These are phyloP conservation scores for Leccinum angustisporum DNA, from an alignment of 1,284 basidiomycete species.

Conservation along the genomic window DNA sequence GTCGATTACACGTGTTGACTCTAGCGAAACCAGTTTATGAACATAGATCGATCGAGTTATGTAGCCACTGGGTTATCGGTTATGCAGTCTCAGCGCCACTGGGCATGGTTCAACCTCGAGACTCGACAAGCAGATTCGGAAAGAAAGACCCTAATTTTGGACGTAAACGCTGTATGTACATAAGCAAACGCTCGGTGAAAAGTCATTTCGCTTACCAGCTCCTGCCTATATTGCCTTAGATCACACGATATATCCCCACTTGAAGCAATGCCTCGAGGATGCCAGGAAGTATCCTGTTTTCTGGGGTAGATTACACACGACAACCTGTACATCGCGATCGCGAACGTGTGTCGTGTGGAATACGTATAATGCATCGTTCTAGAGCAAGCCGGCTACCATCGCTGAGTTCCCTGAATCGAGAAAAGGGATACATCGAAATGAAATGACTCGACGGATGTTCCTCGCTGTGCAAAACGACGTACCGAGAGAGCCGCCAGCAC, in stretches of 20 bases:
- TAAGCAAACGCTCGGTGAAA: not conserved
- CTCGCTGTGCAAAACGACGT: not conserved
- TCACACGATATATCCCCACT: not conserved
- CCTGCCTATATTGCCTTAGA: not conserved
- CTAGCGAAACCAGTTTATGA: not conserved
- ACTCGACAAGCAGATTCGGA: not conserved
- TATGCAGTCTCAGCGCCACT: not conserved
- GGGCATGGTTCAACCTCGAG: not conserved
- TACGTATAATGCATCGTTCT: not conserved
- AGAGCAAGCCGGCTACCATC: not conserved
- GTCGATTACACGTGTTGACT: not conserved
- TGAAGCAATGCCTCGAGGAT: not conserved
- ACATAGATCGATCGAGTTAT: not conserved
- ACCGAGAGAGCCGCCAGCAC: not conserved
- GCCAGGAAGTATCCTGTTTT: not conserved
- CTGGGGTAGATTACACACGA: not conserved
- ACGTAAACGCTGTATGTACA: not conserved
- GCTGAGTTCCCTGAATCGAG: not conserved
- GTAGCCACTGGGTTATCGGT: not conserved
- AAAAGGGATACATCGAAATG: not conserved
- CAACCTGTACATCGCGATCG: not conserved
- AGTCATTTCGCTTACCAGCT: not conserved
- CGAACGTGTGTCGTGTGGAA: not conserved
- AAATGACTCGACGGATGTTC: not conserved
- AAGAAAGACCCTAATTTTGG: not conserved